Evolutionary conservation across 2,329 filamentous ascomycete genomes (phyloP), one percentile per base, ranked within the genome.

Genomic region (Ambrosiella xylebori): DNA sequence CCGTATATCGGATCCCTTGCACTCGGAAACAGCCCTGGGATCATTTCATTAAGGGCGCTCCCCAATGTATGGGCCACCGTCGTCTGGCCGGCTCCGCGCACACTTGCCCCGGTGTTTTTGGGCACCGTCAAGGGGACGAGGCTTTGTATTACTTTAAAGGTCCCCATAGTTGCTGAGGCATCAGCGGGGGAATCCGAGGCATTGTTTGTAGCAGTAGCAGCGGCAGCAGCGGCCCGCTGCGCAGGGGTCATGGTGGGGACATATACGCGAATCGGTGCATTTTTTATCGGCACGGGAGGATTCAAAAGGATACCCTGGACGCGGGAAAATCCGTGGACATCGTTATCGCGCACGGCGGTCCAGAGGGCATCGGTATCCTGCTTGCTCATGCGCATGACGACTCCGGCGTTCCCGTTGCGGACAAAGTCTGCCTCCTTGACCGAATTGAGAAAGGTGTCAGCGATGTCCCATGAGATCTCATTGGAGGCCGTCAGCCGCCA

Each of bases 221-320:
- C 54, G 41, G 62, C 40, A 36, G 63, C 68, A 35, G 71, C 66
- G 2, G 73, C 68, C 59, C 63, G 63, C 38, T 64, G 64, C 7
- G 65, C 59, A 17, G 78, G 74, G 0, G 86, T 80, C 0, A 79
- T 73, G 4, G 81, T 78, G 2, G 85, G 86, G 54, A 97, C 81
- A 70, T 96, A 98, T 57, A 97, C 73, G 57, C 90, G 84, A 44
- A 97, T 71, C 0, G 93, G 93, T n/a, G 97, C 76, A 69, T 95
- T 84, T 61, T 84, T 84, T 56, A 96, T 77, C 15, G 83, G 79
- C 6, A 81, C 79, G 1, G 88, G 82, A 2, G 85, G 79, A 65
- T 86, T 85, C 61, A 97, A 78, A 2, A 96, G 78, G 62, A 83
- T 84, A 62, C 76, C 79, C 67, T 90, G 85, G 64, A 97, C 82